Conservation (phyloP, 768 basidiomycete genomes). For the Pulveroboletus ravenelii region DNA sequence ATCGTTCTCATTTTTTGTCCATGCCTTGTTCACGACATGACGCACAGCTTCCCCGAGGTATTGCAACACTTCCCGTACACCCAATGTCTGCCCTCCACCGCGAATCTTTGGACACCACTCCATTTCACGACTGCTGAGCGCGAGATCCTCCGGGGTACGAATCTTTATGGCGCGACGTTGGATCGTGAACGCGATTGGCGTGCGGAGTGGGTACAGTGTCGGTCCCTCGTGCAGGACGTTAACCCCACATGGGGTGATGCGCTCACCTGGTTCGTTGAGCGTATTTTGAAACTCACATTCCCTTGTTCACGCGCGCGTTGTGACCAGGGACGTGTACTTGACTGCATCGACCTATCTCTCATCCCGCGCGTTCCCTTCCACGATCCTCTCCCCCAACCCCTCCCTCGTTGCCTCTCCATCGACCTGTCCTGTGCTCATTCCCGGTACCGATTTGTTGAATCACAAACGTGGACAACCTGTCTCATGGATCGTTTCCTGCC, state of each 20-base stretch:
- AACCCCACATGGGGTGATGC: conserved; percentile 40
- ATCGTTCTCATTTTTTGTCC: neutral
- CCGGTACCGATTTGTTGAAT: conserved; percentile 83
- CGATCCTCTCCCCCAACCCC: conserved; percentile 57
- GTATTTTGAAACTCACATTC: neutral
- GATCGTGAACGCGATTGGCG: conserved; percentile 63
- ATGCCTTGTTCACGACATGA: conserved; percentile 1
- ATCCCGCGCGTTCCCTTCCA: conserved; percentile 88
- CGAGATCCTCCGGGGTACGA: conserved; percentile 68
- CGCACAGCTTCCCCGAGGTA: conserved; percentile 6
- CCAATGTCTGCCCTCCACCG: conserved; percentile 53
- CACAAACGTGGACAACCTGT: conserved; percentile 78
- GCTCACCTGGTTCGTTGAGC: conserved; percentile 63
- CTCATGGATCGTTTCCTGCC: conserved; percentile 66
- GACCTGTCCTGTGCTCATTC: conserved; percentile 76
- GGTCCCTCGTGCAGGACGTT: conserved; percentile 31
- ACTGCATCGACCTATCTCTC: conserved; percentile 73
- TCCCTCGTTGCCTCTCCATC: conserved; percentile 46
- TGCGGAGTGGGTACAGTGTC: conserved; percentile 58
- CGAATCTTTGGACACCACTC: conserved; percentile 63
- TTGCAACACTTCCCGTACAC: conserved; percentile 58
- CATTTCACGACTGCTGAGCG: conserved; percentile 65
- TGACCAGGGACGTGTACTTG: conserved; percentile 65
- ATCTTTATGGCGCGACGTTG: conserved; percentile 70
- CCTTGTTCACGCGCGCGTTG: conserved; percentile 22